Evolutionary conservation across 495 filamentous ascomycete genomes (phyloP), one percentile per base, ranked within the genome.

Genomic region (Aspergillus baeticus): DNA sequence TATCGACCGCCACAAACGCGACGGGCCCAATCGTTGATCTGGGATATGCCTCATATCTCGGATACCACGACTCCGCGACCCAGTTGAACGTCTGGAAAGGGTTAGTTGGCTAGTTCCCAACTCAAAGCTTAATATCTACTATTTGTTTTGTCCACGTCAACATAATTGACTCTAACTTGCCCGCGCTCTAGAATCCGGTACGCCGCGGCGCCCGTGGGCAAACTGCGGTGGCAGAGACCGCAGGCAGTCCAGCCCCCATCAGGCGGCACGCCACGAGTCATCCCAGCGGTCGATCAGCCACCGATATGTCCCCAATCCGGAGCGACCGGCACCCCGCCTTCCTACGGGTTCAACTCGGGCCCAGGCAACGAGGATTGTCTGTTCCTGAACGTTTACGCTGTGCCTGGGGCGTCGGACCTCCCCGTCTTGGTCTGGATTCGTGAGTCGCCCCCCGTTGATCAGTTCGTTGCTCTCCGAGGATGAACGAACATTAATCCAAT

Each of bases 401-500:
- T 85, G 1, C 64, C 81, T 0, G 78, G 77, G 49, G 81, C 83
- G 51, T 54, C 53, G 0, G 51, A 61, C 13, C 63, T 86, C 3
- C 85, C 85, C 0, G 85, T 90, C 5, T 87, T 78, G 71, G 70
- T 89, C 14, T 89, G 83, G 63, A 84, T 90, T 55, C 84, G 52
- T 55, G 36, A 37, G 52, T 34, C 35, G 11, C 10, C 20, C 50
- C 5, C 20, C 18, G 8, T 17, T 14, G 5, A n/a, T 38, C 14
- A 18, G 10, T 42, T 20, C 4, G 1, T 7, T 44, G 41, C 1
- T 11, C 18, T 10, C 7, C n/a, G 15, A 20, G 39, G 17, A 21
- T 42, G 6, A 11, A 20, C 20, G 20, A 44, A 10, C 10, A 46
- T 31, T 15, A 34, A 14, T 13, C 15, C n/a, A 13, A 38, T 44